Evolutionary conservation across 2,329 filamentous ascomycete genomes (phyloP), one percentile per base, ranked within the genome.

Genomic region (Talaromyces verruculosus): DNA sequence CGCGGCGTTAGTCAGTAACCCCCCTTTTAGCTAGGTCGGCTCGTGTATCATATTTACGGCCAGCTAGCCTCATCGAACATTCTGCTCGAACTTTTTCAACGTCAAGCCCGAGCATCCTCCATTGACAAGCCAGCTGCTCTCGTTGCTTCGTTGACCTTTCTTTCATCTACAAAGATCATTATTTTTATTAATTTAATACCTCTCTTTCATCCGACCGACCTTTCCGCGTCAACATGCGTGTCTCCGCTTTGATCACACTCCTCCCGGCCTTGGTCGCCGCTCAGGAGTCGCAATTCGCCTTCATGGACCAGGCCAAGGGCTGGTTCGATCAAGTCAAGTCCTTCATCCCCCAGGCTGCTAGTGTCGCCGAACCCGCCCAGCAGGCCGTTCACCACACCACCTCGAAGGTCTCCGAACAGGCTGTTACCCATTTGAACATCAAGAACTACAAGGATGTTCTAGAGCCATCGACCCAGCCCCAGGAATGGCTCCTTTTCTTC

Each of bases 401-500:
- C 59, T 80, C 83, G 63, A 82, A 82, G 74, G 76, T 85, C 66
- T 81, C 82, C 3, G 79, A 79, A 66, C 77, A 79, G 65, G 78
- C 81, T 57, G 85, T 89, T 70, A 80, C 84, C 65, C 75, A 77
- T 13, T 73, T 89, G 66, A 87, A 81, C 51, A 72, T 85, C 68
- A 79, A 82, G 68, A 89, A 88, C 80, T 87, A 85, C 83, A 79
- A 85, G 71, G 75, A 81, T 59, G 75, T 85, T 60, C 73, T 89
- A 41, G 80, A 75, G 43, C 78, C 80, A 19, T 72, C 76, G 30
- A 69, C 72, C 2, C 66, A 75, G 77, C 67, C 78, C 75, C 53
- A 84, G 81, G 72, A 85, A 81, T 89, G 85, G 86, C 78, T 88
- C 69, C 75, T 89, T 62, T 88, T 82, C 73, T 75, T 88, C 53